Conservation (phyloP, 352 stramenopile genomes). For the Phytophthora crassamura region DNA sequence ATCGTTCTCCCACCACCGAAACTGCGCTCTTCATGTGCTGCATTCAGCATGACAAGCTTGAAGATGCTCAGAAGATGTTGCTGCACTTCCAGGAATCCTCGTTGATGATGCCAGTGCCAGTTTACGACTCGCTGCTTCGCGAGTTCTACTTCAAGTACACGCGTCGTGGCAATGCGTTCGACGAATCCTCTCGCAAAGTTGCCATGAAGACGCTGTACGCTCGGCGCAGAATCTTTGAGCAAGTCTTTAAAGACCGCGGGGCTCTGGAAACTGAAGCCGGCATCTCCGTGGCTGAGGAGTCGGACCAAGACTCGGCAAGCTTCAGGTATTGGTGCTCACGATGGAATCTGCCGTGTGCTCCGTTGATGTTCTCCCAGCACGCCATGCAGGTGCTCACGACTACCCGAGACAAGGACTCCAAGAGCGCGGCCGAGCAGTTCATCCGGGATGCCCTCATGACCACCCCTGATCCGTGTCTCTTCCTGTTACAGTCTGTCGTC, state of each 20-base stretch:
- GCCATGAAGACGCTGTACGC: slow-evolving; percentile 67
- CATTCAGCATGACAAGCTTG: slow-evolving; percentile 49
- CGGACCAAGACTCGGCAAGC: slow-evolving; percentile 27
- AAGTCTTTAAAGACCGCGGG: slow-evolving; percentile 52
- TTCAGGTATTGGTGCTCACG: slow-evolving; percentile 66
- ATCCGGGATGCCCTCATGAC: slow-evolving; percentile 56
- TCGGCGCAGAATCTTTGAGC: slow-evolving; percentile 65
- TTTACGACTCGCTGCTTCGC: slow-evolving; percentile 75
- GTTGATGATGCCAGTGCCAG: slow-evolving; percentile 59
- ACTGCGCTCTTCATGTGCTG: slow-evolving; percentile 72
- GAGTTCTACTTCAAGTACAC: slow-evolving; percentile 87
- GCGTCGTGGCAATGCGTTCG: slow-evolving; percentile 57
- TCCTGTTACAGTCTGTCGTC: slow-evolving; percentile 59
- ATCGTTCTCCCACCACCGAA: slow-evolving; percentile 62
- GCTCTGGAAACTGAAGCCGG: slow-evolving; percentile 35
- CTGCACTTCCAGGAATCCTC: slow-evolving; percentile 51
- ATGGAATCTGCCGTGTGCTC: slow-evolving; percentile 47
- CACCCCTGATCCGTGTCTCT: slow-evolving; percentile 62
- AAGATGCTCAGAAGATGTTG: slow-evolving; percentile 47
- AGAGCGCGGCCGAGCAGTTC: slow-evolving; percentile 51
- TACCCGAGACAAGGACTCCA: slow-evolving; percentile 73
- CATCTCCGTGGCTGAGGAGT: neutral
- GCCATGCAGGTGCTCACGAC: slow-evolving; percentile 72
- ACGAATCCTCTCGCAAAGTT: slow-evolving; percentile 62
- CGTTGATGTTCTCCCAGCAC: slow-evolving; percentile 80